phyloP scores from a whole-genome alignment of 768 basidiomycete species.

The Multifurca ochricompacta region DNA sequence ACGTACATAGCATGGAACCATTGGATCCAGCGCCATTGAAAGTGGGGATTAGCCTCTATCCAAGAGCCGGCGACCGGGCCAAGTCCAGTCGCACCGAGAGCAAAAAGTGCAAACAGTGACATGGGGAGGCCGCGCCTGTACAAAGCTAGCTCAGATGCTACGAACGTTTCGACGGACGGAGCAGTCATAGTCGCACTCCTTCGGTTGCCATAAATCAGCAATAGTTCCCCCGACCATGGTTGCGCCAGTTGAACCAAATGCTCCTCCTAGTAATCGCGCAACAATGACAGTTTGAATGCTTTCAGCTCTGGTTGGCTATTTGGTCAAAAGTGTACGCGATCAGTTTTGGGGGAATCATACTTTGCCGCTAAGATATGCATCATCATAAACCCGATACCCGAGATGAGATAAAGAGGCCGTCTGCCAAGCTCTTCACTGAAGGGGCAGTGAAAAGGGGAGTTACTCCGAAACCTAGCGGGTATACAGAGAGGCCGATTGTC shows the following conservation, averaged over 20 bases:
- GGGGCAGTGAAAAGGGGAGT: slow-evolving; percentile 60
- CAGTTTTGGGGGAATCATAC: slow-evolving; percentile 26
- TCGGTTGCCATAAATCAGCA: slow-evolving; percentile 58
- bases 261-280: slow-evolving; percentile 57
- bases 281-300: slow-evolving; percentile 57
- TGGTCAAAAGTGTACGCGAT: neutral
- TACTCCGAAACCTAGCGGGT: slow-evolving; percentile 52
- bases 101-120: slow-evolving; percentile 59
- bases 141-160: neutral
- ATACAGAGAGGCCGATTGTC: slow-evolving; percentile 37
- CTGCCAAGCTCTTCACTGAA: slow-evolving; percentile 71
- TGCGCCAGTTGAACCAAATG: slow-evolving; percentile 60
- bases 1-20: slow-evolving; percentile 66
- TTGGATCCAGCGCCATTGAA: slow-evolving; percentile 80
- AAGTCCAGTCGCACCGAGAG: slow-evolving; percentile 53
- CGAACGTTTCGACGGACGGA: neutral
- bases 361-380: slow-evolving; percentile 42
- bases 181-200: slow-evolving; percentile 37
- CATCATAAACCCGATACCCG: slow-evolving; percentile 40
- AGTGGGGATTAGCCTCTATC: slow-evolving; percentile 48
- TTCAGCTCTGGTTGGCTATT: slow-evolving; percentile 26
- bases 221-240: slow-evolving; percentile 73
- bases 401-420: slow-evolving; percentile 49
- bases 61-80: slow-evolving; percentile 60
- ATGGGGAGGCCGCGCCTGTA: slow-evolving; percentile 74